phyloP scores from a whole-genome alignment of 2,329 filamentous ascomycete species.

The Hypomyces perniciosus region DNA sequence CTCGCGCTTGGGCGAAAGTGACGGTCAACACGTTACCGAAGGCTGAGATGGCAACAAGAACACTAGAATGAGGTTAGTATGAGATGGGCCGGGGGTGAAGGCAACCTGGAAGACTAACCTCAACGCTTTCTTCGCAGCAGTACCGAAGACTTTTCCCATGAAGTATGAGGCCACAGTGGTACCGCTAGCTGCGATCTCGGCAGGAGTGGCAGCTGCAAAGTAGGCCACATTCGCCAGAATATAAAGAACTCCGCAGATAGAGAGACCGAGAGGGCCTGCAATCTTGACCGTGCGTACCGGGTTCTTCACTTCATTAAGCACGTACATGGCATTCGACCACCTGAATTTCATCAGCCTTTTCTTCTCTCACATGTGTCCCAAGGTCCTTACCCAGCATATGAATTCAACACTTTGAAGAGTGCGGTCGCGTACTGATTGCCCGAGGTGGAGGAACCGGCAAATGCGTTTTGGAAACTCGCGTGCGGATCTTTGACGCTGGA shows the following conservation, averaged over 20 bases:
- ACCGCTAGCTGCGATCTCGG: slow-evolving; percentile 13
- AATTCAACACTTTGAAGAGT: slow-evolving; percentile 15
- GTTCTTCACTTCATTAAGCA: slow-evolving; percentile 16
- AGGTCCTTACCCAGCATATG: slow-evolving; percentile 10
- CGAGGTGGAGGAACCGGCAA: slow-evolving; percentile 11
- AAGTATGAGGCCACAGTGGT: slow-evolving; percentile 17
- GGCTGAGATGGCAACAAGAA: slow-evolving; percentile 15
- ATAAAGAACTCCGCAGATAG: slow-evolving; percentile 14
- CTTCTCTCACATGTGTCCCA: background rate
- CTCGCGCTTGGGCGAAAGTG: slow-evolving; percentile 15
- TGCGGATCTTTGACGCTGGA: slow-evolving; percentile 12
- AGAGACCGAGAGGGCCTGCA: slow-evolving; percentile 14
- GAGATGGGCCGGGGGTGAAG: background rate
- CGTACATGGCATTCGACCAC: slow-evolving; percentile 16
- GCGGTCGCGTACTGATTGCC: slow-evolving; percentile 16
- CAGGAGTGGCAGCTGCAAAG: slow-evolving; percentile 14
- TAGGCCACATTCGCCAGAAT: slow-evolving; percentile 16
- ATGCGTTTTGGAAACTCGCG: slow-evolving; percentile 15
- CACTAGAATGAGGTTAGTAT: slow-evolving; percentile 4
- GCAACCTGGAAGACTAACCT: slow-evolving; percentile 2
- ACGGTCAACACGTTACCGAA: slow-evolving; percentile 16
- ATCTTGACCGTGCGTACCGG: slow-evolving; percentile 16
- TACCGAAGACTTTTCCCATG: slow-evolving; percentile 16
- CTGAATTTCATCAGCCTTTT: background rate
- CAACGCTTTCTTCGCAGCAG: slow-evolving; percentile 13